Conservation (phyloP, 73 alveolate genomes). For the Paramecium pentaurelia region DNA sequence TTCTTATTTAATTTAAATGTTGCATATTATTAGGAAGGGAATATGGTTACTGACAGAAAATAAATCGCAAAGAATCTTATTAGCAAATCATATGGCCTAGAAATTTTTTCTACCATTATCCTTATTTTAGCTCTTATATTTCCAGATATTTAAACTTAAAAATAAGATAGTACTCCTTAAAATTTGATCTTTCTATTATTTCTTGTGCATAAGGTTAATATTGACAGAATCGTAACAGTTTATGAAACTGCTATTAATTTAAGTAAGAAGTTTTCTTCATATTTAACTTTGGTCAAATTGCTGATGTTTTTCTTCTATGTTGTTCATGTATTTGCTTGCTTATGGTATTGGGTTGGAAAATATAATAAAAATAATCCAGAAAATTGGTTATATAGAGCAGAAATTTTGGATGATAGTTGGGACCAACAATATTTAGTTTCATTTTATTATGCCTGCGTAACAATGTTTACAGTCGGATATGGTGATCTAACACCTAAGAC, state of each 20-base stretch:
- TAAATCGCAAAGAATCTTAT: neutral
- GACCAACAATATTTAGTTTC: constrained; percentile 58
- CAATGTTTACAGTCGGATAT: constrained; percentile 79
- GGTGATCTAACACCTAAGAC: constrained; percentile 70
- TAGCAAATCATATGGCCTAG: neutral
- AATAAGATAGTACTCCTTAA: neutral
- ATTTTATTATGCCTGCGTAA: constrained; percentile 70
- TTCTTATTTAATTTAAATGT: neutral
- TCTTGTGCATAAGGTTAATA: neutral
- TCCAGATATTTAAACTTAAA: neutral
- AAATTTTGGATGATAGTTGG: neutral
- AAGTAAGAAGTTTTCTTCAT: neutral
- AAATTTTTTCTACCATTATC: neutral
- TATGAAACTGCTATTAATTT: constrained; percentile 11
- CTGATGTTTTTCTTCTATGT: neutral
- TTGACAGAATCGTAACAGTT: neutral
- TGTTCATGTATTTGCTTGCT: constrained; percentile 17
- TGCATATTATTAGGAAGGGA: constrained; percentile 5
- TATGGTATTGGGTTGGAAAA: constrained; percentile 42
- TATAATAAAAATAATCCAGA: constrained; percentile 17
- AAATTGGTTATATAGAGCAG: constrained; percentile 54
- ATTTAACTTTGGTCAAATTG: neutral
- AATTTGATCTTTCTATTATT: neutral
- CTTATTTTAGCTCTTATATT: neutral
- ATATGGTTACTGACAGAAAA: neutral